A percentile compares a stretch with the other conserved stretches of the same genome.
phyloP scores from a whole-genome alignment of 169 alveolate genomes.

The Eimeria nieschulzi region DNA sequence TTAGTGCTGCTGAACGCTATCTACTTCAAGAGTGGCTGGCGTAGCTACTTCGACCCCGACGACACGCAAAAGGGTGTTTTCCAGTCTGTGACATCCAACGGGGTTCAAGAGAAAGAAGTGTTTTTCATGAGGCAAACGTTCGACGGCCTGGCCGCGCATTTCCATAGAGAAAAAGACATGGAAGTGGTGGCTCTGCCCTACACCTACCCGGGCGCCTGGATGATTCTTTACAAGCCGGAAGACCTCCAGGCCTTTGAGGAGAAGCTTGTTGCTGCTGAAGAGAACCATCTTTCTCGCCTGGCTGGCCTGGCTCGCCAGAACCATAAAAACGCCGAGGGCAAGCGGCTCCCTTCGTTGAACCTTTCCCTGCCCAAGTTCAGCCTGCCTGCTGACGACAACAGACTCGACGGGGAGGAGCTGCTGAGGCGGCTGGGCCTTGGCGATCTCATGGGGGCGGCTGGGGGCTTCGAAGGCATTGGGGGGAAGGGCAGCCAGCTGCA shows the following conservation, averaged over 20 bases:
- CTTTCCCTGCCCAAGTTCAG: not conserved
- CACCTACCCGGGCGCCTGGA: not conserved
- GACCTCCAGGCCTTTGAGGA: not conserved
- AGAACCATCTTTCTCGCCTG: not conserved
- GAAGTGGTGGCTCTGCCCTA: not conserved
- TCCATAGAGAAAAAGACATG: not conserved
- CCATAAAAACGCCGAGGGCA: not conserved
- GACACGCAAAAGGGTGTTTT: not conserved
- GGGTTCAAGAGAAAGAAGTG: not conserved
- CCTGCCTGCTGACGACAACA: not conserved
- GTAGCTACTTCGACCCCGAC: not conserved
- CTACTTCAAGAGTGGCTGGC: not conserved
- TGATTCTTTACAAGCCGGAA: not conserved
- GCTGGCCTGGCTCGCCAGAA: not conserved
- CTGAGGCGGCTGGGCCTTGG: not conserved
- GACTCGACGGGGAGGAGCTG: not conserved
- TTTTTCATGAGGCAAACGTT: not conserved
- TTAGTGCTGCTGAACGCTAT: not conserved
- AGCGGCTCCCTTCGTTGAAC: not conserved
- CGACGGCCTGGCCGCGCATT: not conserved
- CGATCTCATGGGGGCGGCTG: not conserved
- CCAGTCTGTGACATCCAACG: not conserved
- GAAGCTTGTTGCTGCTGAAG: no score
- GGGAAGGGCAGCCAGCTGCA: not conserved
- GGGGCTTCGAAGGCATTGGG: not conserved